Conservation (phyloP, 1,284 basidiomycete species). For the Neotropicomus parvogracilis region DNA sequence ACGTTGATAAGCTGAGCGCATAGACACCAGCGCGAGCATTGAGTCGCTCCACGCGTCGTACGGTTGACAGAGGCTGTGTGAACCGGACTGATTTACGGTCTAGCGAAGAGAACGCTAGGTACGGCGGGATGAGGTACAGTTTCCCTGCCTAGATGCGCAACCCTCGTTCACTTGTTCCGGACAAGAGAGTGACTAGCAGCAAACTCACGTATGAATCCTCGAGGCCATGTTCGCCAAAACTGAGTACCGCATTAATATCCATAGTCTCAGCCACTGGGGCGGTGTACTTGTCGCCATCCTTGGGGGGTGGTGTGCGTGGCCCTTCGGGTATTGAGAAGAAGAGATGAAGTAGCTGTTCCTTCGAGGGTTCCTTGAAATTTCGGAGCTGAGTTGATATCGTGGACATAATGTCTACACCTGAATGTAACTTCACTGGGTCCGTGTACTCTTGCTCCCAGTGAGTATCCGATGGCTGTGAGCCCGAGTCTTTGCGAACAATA, state of each 20-base stretch:
- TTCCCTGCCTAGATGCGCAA: constrained; percentile 71
- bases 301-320: constrained; percentile 4
- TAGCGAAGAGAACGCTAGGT: constrained; percentile 87
- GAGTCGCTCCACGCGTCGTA: constrained; percentile 91
- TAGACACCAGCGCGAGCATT: constrained; percentile 93
- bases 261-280: constrained; percentile 58
- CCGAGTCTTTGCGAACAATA: neutral
- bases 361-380: constrained; percentile 87
- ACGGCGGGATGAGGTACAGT: constrained; percentile 85
- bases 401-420: constrained; percentile 48
- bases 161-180: neutral
- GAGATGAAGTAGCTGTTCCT: constrained; percentile 75
- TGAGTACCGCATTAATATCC: constrained; percentile 90
- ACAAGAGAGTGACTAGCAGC: neutral
- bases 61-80: constrained; percentile 88
- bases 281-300: constrained; percentile 25
- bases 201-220: constrained; percentile 90
- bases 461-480: neutral
- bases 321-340: constrained; percentile 78
- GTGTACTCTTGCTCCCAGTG: neutral
- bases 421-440: constrained; percentile 1
- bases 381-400: constrained; percentile 82
- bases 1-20: constrained; percentile 89
- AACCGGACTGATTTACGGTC: constrained; percentile 92
- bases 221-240: constrained; percentile 71